A percentile compares a stretch with the other conserved stretches of the same genome.
Conservation (phyloP, 441 rosid species). For the Erodium trifolium region DNA sequence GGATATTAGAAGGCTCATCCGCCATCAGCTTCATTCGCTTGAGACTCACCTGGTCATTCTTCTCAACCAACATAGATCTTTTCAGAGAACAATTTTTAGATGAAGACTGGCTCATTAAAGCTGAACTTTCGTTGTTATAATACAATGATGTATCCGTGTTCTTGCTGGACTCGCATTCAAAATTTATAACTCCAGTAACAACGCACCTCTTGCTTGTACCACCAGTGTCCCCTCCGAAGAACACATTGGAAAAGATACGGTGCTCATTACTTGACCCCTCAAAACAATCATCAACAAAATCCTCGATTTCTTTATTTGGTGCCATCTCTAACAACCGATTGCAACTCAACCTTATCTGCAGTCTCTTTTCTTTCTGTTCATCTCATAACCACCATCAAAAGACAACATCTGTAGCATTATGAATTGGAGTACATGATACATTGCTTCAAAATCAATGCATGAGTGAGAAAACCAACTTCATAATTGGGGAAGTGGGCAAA, state of each 20-base stretch:
- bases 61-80: constrained; percentile 28
- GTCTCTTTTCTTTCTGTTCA: not conserved
- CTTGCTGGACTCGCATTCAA: constrained; percentile 38
- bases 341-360: constrained; percentile 21
- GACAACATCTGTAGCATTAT: not conserved
- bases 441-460: constrained; percentile 11
- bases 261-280: constrained; percentile 59
- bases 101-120: too few species aligned
- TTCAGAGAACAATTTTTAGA: constrained; percentile 17
- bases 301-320: constrained; percentile 24
- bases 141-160: constrained; percentile 20
- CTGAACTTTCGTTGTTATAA: too few species aligned
- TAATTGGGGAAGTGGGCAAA: constrained; percentile 6
- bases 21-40: constrained; percentile 38
- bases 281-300: constrained; percentile 41
- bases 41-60: constrained; percentile 28
- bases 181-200: constrained; percentile 38
- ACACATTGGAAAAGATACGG: constrained; percentile 45
- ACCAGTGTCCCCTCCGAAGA: constrained; percentile 41
- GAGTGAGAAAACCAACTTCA: constrained; percentile 1
- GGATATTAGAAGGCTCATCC: too few species aligned
- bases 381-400: constrained; percentile 11
- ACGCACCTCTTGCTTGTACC: constrained; percentile 39
- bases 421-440: constrained; percentile 3
- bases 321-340: constrained; percentile 32